Conservation (phyloP, 495 filamentous ascomycete species). For the Aspergillus homomorphus region DNA sequence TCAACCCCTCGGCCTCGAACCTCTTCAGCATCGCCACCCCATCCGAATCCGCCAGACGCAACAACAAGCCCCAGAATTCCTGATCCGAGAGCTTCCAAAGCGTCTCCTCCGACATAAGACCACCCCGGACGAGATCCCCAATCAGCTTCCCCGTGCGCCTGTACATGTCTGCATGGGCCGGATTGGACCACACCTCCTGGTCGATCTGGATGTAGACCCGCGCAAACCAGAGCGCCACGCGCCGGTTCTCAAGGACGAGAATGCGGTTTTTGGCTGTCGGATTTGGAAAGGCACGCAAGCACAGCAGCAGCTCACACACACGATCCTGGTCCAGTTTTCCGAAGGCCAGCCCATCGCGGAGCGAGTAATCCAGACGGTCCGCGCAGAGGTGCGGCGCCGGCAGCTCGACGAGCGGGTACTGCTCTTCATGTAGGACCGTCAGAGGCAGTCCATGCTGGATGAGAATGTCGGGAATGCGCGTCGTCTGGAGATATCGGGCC, state of each 20-base stretch:
- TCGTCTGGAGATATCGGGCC: conserved; percentile 35
- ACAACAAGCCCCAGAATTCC: conserved; percentile 37
- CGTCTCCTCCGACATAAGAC: conserved; percentile 26
- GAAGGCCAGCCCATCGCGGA: conserved; percentile 37
- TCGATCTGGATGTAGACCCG: conserved; percentile 35
- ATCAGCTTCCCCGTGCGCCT: conserved; percentile 34
- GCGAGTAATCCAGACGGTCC: conserved; percentile 42
- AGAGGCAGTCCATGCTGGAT: conserved; percentile 27
- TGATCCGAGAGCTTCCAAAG: conserved; percentile 37
- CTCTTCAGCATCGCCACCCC: conserved; percentile 24
- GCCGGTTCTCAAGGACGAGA: conserved; percentile 31
- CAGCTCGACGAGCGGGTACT: conserved; percentile 41
- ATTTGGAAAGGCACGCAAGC: conserved; percentile 30
- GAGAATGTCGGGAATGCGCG: conserved; percentile 33
- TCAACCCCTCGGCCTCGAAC: conserved; percentile 32
- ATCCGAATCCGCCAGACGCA: conserved; percentile 23
- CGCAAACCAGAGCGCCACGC: conserved; percentile 30
- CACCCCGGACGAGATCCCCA: conserved; percentile 20
- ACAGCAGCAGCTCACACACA: conserved; percentile 21
- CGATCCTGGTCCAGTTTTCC: conserved; percentile 30
- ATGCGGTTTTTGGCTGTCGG: conserved; percentile 26
- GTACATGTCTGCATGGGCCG: conserved; percentile 32
- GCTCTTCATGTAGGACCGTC: conserved; percentile 36
- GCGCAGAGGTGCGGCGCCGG: conserved; percentile 41
- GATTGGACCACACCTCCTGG: conserved; percentile 37